Percentiles rank a stretch among this genome's conserved stretches.
Evolutionary conservation across 2,329 filamentous ascomycete species (phyloP).

Genomic region (Neonectria hederae): DNA sequence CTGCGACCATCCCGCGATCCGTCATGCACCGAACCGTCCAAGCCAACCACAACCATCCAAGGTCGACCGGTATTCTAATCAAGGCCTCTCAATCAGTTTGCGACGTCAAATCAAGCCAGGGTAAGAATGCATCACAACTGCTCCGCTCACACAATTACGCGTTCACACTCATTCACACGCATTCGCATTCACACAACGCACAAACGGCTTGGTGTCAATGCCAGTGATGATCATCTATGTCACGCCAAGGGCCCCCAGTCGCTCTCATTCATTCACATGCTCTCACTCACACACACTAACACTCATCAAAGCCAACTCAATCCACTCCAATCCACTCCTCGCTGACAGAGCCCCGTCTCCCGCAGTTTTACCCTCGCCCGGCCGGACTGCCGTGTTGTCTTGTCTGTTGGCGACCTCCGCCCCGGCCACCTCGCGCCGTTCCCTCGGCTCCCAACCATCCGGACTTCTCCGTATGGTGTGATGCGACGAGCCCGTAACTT

Average conservation of each 20-base stretch:
- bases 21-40: slow-evolving; percentile 5
- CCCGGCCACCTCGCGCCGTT: slow-evolving; percentile 13
- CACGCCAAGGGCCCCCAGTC: not conserved
- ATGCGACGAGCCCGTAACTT: slow-evolving; percentile 25
- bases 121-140: slow-evolving; percentile 6
- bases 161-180: not conserved
- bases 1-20: not conserved
- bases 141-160: slow-evolving; percentile 7
- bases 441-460: slow-evolving; percentile 26
- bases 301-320: not conserved
- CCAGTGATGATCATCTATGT: not conserved
- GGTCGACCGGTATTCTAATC: not conserved
- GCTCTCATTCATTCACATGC: slow-evolving; percentile 9
- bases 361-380: slow-evolving; percentile 5
- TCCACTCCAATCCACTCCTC: not conserved
- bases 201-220: not conserved
- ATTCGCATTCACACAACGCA: slow-evolving; percentile 7
- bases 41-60: slow-evolving; percentile 12
- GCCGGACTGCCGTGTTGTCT: slow-evolving; percentile 5
- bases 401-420: not conserved
- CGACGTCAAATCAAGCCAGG: slow-evolving; percentile 13
- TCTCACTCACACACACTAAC: not conserved
- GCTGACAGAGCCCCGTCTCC: slow-evolving; percentile 1
- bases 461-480: slow-evolving; percentile 36
- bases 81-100: slow-evolving; percentile 4